phyloP scores from a whole-genome alignment of 2,329 filamentous ascomycete species.

The Colletotrichum lindemuthianum region DNA sequence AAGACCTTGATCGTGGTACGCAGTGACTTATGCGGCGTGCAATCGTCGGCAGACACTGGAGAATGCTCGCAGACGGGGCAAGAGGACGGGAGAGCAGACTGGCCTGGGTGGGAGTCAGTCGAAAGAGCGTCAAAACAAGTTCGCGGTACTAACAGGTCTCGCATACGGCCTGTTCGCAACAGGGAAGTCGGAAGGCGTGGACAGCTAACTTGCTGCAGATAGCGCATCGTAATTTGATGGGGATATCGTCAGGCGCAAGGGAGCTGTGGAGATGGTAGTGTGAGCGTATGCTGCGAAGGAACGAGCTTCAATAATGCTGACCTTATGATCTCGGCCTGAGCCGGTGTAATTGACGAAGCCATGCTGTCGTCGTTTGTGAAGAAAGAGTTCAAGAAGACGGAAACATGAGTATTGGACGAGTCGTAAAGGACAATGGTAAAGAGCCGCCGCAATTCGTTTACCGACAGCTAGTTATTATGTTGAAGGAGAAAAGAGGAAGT shows the following conservation, averaged over 20 bases:
- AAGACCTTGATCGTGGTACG: constrained; percentile 93
- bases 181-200: constrained; percentile 90
- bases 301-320: constrained; percentile 42
- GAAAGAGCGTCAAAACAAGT: background rate
- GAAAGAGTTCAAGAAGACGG: constrained; percentile 28
- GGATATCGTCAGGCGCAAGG: constrained; percentile 83
- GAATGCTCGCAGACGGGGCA: constrained; percentile 95
- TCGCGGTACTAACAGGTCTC: constrained; percentile 75
- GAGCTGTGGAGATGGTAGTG: constrained; percentile 62
- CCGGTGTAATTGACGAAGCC: constrained; percentile 52
- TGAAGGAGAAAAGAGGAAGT: background rate
- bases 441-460: background rate
- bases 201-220: constrained; percentile 91
- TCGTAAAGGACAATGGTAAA: constrained; percentile 24
- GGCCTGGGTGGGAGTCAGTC: constrained; percentile 64
- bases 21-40: constrained; percentile 89
- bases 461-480: constrained; percentile 3
- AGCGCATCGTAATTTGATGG: constrained; percentile 95
- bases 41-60: constrained; percentile 85
- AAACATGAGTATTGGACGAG: constrained; percentile 34
- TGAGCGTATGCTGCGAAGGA: constrained; percentile 12
- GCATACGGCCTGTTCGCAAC: constrained; percentile 96
- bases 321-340: constrained; percentile 69
- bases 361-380: constrained; percentile 36
- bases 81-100: constrained; percentile 77